Evolutionary conservation across 441 rosid species (phyloP).

Genomic region (Jatropha multifida): DNA sequence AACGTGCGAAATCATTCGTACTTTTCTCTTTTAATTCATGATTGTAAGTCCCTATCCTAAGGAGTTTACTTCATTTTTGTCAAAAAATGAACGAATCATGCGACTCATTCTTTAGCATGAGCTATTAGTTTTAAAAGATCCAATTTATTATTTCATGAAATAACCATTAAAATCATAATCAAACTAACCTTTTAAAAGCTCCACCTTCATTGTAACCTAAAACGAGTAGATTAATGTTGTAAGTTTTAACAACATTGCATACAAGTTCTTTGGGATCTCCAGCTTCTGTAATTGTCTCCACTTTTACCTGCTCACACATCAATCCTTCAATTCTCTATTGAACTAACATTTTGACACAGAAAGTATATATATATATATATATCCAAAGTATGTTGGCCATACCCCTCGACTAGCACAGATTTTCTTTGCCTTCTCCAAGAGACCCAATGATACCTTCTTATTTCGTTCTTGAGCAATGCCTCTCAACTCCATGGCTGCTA

Average conservation of each 20-base stretch:
- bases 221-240: slow-evolving; percentile 32
- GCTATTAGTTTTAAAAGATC: too few species aligned
- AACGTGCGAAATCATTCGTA: too few species aligned
- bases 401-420: slow-evolving; percentile 52
- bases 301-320: slow-evolving; percentile 28
- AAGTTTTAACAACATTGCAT: slow-evolving; percentile 31
- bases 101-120: too few species aligned
- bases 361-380: background rate
- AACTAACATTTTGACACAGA: background rate
- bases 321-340: background rate
- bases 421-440: slow-evolving; percentile 49
- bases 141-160: too few species aligned
- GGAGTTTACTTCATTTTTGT: too few species aligned
- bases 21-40: too few species aligned
- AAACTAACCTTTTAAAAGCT: slow-evolving; percentile 32
- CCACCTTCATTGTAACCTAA: slow-evolving; percentile 25
- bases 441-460: slow-evolving; percentile 34
- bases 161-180: background rate
- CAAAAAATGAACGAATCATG: too few species aligned
- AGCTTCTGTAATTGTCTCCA: slow-evolving; percentile 31
- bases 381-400: background rate
- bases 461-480: slow-evolving; percentile 27
- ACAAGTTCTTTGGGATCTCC: slow-evolving; percentile 36
- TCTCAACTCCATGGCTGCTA: slow-evolving; percentile 30
- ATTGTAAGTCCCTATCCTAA: too few species aligned